phyloP scores from a whole-genome alignment of 202 grass and related monocot genomes.

The Setaria viridis region DNA sequence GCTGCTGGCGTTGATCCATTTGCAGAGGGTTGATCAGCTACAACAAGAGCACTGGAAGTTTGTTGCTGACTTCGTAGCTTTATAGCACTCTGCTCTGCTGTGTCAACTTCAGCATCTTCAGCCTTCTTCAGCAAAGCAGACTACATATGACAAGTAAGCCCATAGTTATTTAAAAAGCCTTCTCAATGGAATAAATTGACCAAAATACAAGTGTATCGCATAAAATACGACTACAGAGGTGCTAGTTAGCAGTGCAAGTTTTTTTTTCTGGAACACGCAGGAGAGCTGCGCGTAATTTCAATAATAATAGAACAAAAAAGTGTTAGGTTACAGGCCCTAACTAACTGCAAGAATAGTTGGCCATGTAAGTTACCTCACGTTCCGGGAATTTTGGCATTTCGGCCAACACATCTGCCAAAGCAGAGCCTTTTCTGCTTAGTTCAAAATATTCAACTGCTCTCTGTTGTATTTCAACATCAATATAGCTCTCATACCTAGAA shows the following conservation, averaged over 20 bases:
- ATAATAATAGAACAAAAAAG: neutral
- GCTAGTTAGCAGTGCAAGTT: conserved; percentile 30
- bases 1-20: conserved; percentile 73
- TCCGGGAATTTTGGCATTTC: conserved; percentile 99
- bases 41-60: conserved; percentile 88
- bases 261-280: neutral
- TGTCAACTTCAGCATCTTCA: conserved; percentile 97
- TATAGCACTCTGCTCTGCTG: conserved; percentile 99
- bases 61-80: conserved; percentile 94
- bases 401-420: conserved; percentile 89
- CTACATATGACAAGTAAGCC: conserved; percentile 70
- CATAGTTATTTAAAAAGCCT: conserved; percentile 26
- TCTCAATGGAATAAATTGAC: conserved; percentile 41
- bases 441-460: conserved; percentile 97
- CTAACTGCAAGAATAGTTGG: neutral
- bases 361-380: conserved; percentile 69
- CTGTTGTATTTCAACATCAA: conserved; percentile 98
- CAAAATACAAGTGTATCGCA: conserved; percentile 2
- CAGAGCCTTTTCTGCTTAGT: conserved; percentile 82
- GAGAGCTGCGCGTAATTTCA: neutral
- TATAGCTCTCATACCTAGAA: conserved; percentile 96
- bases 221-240: neutral
- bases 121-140: conserved; percentile 96
- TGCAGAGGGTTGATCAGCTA: conserved; percentile 67
- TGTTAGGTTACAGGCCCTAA: neutral